Base-by-base conservation (phyloP, 1,139 yeast genomes). In the Blastobotrys illinoisensis region DNA sequence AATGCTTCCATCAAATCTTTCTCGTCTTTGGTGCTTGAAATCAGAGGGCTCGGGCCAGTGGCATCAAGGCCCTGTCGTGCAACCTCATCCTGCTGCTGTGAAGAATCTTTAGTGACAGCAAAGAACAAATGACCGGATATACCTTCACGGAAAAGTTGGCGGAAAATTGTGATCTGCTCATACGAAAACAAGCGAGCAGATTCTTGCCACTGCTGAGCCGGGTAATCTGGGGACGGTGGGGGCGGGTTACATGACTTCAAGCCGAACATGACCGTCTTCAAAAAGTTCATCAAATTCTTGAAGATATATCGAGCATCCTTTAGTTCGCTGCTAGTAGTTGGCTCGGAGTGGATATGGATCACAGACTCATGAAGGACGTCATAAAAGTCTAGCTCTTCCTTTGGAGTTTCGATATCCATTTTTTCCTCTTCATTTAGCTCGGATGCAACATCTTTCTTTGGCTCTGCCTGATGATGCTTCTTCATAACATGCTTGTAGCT, bases 1-100 rank as follows among this genome's bases (percentile, higher is more conserved):
- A 95, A 84, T 1, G 91, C 86, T 68, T 95, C 99, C 96, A 93
- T 90, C 57, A 91, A 76, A 63, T 95, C 99, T 63, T 93, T 90
- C 59, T 91, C 97, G 66, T 91, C 98, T 62, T 89, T 90, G 0
- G 96, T 85, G 1, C 95, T 87, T 1, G 91, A 83, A 5, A 88
- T 86, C 4, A 96, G 95, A 50, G 88, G 72, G 58, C 85, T 86
- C 5, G 96, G 91, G 1, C 90, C 90, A 19, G 88, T 82, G 36
- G 86, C 79, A 64, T 88, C 96, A 67, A 86, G 81, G 7, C 63
- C 59, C 9, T 55, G 58, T 46, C 61, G 60, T 28, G 62, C 49
- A 4, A 58, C 59, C 14, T 58, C 62, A n/a, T 58, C 61, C n/a
- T 20, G 24, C 16, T 20, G 44, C 9, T 23, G 18, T 5, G 46